Evolutionary conservation across 208 protist species (phyloP), one percentile per base, ranked within the genome.

Genomic region (Porcisia deanei): DNA sequence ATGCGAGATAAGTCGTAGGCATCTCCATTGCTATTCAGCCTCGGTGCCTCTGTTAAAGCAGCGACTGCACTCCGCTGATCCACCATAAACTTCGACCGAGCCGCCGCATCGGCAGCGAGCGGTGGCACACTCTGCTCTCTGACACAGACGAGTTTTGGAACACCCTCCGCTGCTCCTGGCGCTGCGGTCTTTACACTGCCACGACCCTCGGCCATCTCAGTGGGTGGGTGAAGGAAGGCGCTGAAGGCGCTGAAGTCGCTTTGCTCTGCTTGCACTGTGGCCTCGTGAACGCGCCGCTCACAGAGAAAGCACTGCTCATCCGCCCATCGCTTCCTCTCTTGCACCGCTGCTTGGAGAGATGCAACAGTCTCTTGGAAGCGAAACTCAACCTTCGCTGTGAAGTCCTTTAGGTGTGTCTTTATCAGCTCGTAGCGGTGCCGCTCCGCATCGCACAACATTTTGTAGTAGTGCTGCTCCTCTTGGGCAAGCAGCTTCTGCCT

Each of bases 301-400:
- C 39, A 39, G 18, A 69, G 49, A 16, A 67, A 68, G 60, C 76
- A 75, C 76, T 73, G 68, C 22, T 52, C 68, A 22, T 80, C 76
- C 8, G 76, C 69, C 76, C 76, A 80, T 60, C 20, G 57, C 49
- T 80, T 80, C 49, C 76, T 54, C 53, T 80, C 68, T 20, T 53
- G 68, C 58, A 65, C 66, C 68, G 57, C 6, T n/a, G 58, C 66
- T 49, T 70, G 68, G 34, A 80, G 76, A 8, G 49, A 34, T 12
- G 41, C 49, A 0, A 80, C 68, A 22, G 76, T 60, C 20, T n/a
- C 59, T 1, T 70, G 67, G 55, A 80, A 80, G 68, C 68, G 68
- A 14, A 20, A 6, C 45, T 75, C 76, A 9, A 80, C 69, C 18
- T 41, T 47, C 30, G 76, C 60, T 8, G 49, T 74, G 37, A 52